A percentile compares a stretch with the other conserved stretches of the same genome.
phyloP scores from a whole-genome alignment of 176 grass and related monocot species.

The Hordeum marinum region DNA sequence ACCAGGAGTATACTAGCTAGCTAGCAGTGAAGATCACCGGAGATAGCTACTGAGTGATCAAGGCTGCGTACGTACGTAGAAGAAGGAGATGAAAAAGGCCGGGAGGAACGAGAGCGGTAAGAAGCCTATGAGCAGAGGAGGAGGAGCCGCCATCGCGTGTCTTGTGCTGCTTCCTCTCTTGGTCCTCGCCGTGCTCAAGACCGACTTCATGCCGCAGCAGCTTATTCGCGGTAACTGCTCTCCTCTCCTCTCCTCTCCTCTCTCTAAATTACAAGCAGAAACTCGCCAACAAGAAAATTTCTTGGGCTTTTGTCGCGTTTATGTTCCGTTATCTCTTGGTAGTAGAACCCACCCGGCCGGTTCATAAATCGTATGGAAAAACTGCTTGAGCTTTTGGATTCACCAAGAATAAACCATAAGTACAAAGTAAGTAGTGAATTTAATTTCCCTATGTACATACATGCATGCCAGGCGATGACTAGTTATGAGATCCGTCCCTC shows the following conservation, averaged over 20 bases:
- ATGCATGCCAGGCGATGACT: no score
- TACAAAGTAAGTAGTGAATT: no score
- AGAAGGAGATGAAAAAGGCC: slow-evolving; percentile 3
- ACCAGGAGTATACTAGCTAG: not conserved
- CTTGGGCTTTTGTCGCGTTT: not conserved
- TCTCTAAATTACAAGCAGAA: not conserved
- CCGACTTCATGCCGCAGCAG: slow-evolving; percentile 10
- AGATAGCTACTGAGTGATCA: not conserved
- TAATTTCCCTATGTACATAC: no score
- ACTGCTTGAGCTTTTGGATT: no score
- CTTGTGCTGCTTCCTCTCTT: slow-evolving; percentile 16
- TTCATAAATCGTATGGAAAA: no score
- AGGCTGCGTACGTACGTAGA: not conserved
- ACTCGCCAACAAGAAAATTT: not conserved
- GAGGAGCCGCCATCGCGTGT: not conserved
- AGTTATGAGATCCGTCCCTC: no score
- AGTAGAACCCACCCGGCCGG: no score
- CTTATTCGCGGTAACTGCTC: not conserved
- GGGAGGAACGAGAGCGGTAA: not conserved
- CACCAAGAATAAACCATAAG: no score
- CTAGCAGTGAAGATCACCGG: not conserved
- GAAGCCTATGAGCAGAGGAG: not conserved
- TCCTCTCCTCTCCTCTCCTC: not conserved
- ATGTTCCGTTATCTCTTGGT: no score
- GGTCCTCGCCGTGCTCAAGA: slow-evolving; percentile 18